Percentiles rank a stretch among this genome's conserved stretches.
phyloP scores from a whole-genome alignment of 208 protist species.

The Trypanosoma rangeli region DNA sequence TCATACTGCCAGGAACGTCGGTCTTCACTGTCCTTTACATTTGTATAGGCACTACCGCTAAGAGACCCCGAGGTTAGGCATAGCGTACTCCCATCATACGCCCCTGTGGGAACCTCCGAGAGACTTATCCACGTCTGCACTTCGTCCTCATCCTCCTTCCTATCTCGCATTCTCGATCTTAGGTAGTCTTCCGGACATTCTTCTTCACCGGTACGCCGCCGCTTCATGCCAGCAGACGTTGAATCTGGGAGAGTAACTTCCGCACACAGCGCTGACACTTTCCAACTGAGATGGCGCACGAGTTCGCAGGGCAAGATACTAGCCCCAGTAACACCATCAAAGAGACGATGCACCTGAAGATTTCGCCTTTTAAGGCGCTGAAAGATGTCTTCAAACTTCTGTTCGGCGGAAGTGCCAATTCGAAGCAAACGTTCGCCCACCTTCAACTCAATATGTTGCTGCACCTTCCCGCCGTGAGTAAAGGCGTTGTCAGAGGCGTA shows the following conservation, averaged over 20 bases:
- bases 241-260: constrained; percentile 3
- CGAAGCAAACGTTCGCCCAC: constrained; percentile 25
- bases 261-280: constrained; percentile 20
- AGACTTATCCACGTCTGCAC: constrained; percentile 18
- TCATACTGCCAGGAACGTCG: neutral
- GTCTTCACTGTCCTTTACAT: neutral
- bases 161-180: neutral
- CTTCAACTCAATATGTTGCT: constrained; percentile 27
- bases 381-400: constrained; percentile 28
- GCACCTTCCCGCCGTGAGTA: neutral
- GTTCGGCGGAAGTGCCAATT: constrained; percentile 17
- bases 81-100: constrained; percentile 20
- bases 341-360: constrained; percentile 26
- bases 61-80: neutral
- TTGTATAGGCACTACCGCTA: constrained; percentile 16
- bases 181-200: neutral
- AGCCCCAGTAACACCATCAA: constrained; percentile 51
- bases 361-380: constrained; percentile 25
- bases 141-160: neutral
- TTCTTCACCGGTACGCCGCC: constrained; percentile 5
- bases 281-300: constrained; percentile 26
- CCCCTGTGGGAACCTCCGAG: neutral
- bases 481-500: constrained; percentile 13
- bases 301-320: constrained; percentile 62
- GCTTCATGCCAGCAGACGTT: neutral